Conservation (phyloP, 495 filamentous ascomycete genomes). For the Penicillium diatomitis region DNA sequence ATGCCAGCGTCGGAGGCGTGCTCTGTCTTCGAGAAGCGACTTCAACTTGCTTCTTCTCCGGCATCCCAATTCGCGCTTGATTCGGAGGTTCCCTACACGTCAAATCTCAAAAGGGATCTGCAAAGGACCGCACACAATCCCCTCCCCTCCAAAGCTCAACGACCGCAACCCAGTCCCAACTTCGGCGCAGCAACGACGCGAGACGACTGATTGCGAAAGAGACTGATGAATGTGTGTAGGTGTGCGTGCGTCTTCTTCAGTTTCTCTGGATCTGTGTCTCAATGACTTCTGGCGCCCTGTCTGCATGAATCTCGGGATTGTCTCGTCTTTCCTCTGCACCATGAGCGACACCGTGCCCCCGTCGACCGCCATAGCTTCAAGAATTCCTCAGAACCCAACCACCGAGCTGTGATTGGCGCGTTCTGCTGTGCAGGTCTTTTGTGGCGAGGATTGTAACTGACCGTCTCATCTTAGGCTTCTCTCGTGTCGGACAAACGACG, state of each 20-base stretch:
- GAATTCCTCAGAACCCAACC: background rate
- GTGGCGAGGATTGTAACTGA: constrained; percentile 12
- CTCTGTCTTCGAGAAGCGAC: background rate
- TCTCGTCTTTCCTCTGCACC: constrained; percentile 3
- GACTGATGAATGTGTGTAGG: constrained; percentile 27
- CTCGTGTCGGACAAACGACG: constrained; percentile 20
- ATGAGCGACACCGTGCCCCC: constrained; percentile 19
- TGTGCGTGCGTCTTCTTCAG: constrained; percentile 1
- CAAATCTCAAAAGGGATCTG: constrained; percentile 7
- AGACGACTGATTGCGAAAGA: constrained; percentile 15
- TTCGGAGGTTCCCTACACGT: too few relatives aligned
- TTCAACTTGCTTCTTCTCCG: too few relatives aligned
- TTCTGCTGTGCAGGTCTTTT: constrained; percentile 1
- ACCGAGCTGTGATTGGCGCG: too few relatives aligned
- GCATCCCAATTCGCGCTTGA: too few relatives aligned
- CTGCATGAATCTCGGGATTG: background rate
- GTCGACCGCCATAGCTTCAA: constrained; percentile 2
- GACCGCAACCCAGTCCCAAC: constrained; percentile 1
- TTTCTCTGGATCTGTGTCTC: constrained; percentile 1
- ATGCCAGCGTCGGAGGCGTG: background rate
- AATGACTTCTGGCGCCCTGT: background rate
- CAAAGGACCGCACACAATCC: constrained; percentile 20
- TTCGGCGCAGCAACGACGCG: background rate
- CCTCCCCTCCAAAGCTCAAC: constrained; percentile 1
- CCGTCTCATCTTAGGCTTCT: constrained; percentile 13